phyloP scores from a whole-genome alignment of 345 rosid species.

The Clausena lansium region DNA sequence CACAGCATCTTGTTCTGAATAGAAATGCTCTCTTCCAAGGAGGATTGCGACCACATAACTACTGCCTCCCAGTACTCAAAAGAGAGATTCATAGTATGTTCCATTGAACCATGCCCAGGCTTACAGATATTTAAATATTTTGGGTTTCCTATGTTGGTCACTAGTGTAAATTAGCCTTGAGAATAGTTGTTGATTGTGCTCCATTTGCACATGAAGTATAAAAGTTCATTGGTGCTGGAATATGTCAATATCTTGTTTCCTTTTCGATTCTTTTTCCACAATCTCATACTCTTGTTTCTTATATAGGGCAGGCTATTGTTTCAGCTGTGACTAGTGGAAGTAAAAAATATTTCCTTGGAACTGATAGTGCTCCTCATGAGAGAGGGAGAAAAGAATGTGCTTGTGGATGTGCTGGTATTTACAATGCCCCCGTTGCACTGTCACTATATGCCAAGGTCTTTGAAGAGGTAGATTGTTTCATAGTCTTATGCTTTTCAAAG shows the following conservation, averaged over 20 bases:
- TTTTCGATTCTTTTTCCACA: not conserved
- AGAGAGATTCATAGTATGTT: slow-evolving; percentile 84
- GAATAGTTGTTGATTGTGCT: slow-evolving; percentile 34
- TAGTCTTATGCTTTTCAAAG: not conserved
- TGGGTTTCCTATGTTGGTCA: not conserved
- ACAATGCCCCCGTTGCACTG: slow-evolving; percentile 69
- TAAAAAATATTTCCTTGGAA: slow-evolving; percentile 85
- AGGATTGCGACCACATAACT: slow-evolving; percentile 88
- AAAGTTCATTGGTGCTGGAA: not conserved
- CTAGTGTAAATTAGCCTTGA: slow-evolving; percentile 6
- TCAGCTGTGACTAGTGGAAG: slow-evolving; percentile 92
- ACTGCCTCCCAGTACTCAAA: slow-evolving; percentile 93
- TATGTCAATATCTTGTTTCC: not conserved
- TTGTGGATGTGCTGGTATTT: slow-evolving; percentile 94
- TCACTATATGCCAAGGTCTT: slow-evolving; percentile 74
- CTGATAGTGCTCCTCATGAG: slow-evolving; percentile 99
- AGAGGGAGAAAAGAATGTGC: slow-evolving; percentile 69
- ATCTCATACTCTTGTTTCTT: slow-evolving; percentile 9
- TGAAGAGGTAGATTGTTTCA: slow-evolving; percentile 55
- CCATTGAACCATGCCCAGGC: not conserved
- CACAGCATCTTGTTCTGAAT: slow-evolving; percentile 92
- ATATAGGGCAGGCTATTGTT: slow-evolving; percentile 79
- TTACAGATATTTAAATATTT: not conserved
- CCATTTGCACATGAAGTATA: not conserved
- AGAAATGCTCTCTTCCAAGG: slow-evolving; percentile 93